These are phyloP conservation scores for Neurospora terricola DNA, from an alignment of 495 filamentous ascomycete genomes.

Conservation along the genomic window DNA sequence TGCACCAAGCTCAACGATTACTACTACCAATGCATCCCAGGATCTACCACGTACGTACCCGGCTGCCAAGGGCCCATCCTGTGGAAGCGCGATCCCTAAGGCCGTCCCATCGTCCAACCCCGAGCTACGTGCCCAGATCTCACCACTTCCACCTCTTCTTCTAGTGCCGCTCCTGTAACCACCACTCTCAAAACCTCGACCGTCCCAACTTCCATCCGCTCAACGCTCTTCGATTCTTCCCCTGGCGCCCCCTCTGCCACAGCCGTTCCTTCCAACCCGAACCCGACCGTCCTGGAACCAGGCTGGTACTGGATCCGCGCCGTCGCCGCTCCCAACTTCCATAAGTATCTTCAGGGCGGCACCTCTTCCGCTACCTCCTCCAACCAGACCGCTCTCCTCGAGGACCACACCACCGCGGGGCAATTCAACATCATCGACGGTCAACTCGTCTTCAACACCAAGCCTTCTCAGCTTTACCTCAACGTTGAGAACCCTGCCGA, in stretches of 20 bases:
- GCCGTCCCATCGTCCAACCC: slow-evolving; percentile 1
- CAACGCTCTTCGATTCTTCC: neutral
- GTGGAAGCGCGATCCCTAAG: neutral
- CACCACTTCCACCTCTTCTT: slow-evolving; percentile 9
- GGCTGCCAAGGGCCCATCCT: neutral
- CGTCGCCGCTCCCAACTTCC: slow-evolving; percentile 40
- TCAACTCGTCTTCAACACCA: slow-evolving; percentile 34
- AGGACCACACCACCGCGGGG: slow-evolving; percentile 32
- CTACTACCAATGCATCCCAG: neutral
- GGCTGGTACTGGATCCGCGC: slow-evolving; percentile 44
- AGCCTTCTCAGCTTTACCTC: slow-evolving; percentile 8
- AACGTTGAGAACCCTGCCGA: slow-evolving; percentile 29
- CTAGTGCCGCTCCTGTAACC: slow-evolving; percentile 3
- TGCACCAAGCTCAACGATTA: slow-evolving; percentile 6
- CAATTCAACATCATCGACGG: slow-evolving; percentile 40
- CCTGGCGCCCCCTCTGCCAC: slow-evolving; percentile 14
- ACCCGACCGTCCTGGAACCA: slow-evolving; percentile 29
- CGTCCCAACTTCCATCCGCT: slow-evolving; percentile 1
- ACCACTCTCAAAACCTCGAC: neutral
- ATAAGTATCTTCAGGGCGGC: slow-evolving; percentile 40
- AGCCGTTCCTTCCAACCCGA: slow-evolving; percentile 22
- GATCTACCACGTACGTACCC: slow-evolving; percentile 9
- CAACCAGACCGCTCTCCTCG: slow-evolving; percentile 23
- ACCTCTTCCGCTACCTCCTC: slow-evolving; percentile 19
- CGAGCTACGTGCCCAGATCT: slow-evolving; percentile 4